Conservation (phyloP, 2,329 filamentous ascomycete genomes). For the Aspergillus sp. region DNA sequence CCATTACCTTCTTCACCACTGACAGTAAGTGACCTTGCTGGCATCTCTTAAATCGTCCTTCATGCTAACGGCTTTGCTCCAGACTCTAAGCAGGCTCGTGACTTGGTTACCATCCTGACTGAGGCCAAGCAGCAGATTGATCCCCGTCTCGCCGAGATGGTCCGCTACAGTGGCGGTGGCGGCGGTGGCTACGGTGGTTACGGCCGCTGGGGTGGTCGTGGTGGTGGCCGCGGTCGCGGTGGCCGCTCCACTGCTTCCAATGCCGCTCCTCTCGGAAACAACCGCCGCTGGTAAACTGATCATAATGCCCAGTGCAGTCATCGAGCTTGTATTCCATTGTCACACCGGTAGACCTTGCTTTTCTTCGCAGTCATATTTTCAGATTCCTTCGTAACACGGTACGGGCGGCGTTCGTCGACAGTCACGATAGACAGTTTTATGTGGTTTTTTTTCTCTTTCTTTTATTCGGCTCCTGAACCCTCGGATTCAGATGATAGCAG, state of each 20-base stretch:
- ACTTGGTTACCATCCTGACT: conserved; percentile 86
- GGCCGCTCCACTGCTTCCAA: conserved; percentile 58
- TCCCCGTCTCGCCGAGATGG: conserved; percentile 93
- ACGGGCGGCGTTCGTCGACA: conserved; percentile 38
- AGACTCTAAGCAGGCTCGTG: conserved; percentile 95
- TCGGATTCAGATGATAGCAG: neutral
- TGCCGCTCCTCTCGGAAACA: conserved; percentile 55
- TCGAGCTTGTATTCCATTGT: conserved; percentile 27
- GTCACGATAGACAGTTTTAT: conserved; percentile 37
- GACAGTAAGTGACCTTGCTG: conserved; percentile 70
- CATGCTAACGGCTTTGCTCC: conserved; percentile 4
- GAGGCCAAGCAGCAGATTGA: conserved; percentile 99
- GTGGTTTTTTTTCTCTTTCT: conserved; percentile 21
- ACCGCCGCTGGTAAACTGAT: conserved; percentile 56
- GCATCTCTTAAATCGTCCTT: neutral
- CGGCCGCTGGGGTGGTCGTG: conserved; percentile 59
- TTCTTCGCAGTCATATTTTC: conserved; percentile 17
- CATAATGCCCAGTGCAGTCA: conserved; percentile 20
- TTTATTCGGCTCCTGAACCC: conserved; percentile 6
- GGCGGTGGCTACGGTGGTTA: conserved; percentile 66
- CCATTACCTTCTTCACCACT: conserved; percentile 98
- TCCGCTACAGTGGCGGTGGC: conserved; percentile 75
- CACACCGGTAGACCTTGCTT: conserved; percentile 30
- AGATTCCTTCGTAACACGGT: conserved; percentile 33
- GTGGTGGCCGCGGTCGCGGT: conserved; percentile 52